A percentile compares a stretch with the other conserved stretches of the same genome.
Evolutionary conservation across 192 early-diverging fungal species (phyloP).

Genomic region (Funneliformis mosseae): DNA sequence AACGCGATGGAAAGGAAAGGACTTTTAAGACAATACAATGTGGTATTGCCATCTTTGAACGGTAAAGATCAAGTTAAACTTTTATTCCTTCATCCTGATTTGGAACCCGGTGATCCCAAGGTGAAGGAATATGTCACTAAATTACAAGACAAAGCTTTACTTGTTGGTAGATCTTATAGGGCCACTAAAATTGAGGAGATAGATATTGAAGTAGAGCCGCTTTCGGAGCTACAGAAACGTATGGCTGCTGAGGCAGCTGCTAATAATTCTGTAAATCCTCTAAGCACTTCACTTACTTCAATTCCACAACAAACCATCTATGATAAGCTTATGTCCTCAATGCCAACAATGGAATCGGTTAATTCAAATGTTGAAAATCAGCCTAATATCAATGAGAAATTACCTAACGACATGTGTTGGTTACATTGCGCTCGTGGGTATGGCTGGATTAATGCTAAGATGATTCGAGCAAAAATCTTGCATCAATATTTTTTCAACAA

Average conservation of each 20-base stretch:
- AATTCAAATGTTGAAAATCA: not conserved
- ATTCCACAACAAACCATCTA: not conserved
- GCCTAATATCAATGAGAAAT: not conserved
- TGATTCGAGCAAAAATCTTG: constrained; percentile 49
- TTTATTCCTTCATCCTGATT: constrained; percentile 49
- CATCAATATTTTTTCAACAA: constrained; percentile 45
- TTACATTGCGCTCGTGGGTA: constrained; percentile 34
- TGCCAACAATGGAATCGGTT: not conserved
- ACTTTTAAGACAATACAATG: constrained; percentile 44
- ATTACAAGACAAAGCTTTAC: constrained; percentile 41
- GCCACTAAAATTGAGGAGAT: constrained; percentile 33
- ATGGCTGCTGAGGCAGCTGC: constrained; percentile 34
- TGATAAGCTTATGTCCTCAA: not conserved
- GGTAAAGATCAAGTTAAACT: constrained; percentile 40
- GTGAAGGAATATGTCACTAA: constrained; percentile 50
- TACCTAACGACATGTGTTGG: constrained; percentile 31
- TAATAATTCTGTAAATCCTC: constrained; percentile 5
- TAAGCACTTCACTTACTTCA: not conserved
- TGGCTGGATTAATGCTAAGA: constrained; percentile 49
- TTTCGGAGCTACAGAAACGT: constrained; percentile 46
- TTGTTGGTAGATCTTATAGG: constrained; percentile 40
- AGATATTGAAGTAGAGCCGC: constrained; percentile 43
- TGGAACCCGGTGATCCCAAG: constrained; percentile 43
- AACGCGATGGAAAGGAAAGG: constrained; percentile 47
- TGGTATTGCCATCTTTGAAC: constrained; percentile 50